Evolutionary conservation across 306 rosid genomes (phyloP).

Genomic region (Acacia confusa): DNA sequence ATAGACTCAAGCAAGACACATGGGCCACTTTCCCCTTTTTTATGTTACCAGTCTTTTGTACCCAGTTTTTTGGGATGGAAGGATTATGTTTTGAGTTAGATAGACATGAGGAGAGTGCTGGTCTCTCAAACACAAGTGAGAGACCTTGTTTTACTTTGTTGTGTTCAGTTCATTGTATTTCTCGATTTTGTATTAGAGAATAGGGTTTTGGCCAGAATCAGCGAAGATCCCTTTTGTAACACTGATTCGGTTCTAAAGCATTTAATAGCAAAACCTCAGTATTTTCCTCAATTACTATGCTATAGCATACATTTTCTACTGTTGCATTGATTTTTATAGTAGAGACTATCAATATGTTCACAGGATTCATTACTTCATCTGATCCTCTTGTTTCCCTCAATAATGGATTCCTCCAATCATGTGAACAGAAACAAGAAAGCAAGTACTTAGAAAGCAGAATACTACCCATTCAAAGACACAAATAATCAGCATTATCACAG

Average conservation of each 20-base stretch:
- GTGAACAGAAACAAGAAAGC: background rate
- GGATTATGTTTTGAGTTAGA: background rate
- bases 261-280: background rate
- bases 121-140: background rate
- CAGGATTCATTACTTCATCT: slow-evolving; percentile 16
- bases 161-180: no score
- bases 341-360: no score
- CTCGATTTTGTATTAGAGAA: no score
- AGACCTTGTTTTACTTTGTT: background rate
- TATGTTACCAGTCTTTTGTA: no score
- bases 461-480: background rate
- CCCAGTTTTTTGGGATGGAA: background rate
- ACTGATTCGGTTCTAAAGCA: no score
- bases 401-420: slow-evolving; percentile 16
- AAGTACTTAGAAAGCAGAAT: background rate
- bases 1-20: background rate
- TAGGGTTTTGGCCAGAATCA: background rate
- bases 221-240: background rate
- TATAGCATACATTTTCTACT: no score
- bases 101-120: background rate
- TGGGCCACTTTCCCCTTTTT: background rate
- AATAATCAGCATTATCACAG: background rate
- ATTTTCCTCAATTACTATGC: background rate
- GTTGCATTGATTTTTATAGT: no score
- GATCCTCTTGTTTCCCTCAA: slow-evolving; percentile 27